phyloP scores from a whole-genome alignment of 305 asterid genomes.

The Solanum aculeatissimum region DNA sequence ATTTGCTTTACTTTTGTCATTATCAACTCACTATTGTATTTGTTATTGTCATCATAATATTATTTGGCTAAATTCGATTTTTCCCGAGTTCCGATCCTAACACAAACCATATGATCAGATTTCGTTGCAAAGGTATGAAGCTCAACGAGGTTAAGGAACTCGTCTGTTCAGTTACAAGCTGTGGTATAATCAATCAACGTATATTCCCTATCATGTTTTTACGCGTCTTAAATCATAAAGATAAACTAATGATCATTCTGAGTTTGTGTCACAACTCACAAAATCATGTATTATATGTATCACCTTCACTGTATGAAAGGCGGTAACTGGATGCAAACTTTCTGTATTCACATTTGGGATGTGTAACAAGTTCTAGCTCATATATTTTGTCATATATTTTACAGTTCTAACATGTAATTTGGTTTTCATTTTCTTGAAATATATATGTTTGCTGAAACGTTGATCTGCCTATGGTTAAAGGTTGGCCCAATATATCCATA shows the following conservation, averaged over 20 bases:
- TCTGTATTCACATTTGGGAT: neutral
- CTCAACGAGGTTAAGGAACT: neutral
- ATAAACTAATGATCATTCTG: neutral
- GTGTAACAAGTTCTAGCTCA: neutral
- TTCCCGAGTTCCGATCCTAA: too few relatives aligned
- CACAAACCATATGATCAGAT: neutral
- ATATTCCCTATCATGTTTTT: neutral
- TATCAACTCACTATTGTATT: too few relatives aligned
- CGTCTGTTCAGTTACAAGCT: neutral
- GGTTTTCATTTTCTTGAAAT: neutral
- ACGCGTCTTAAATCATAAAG: neutral
- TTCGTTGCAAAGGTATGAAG: neutral
- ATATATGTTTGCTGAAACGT: neutral
- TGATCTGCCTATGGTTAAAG: neutral
- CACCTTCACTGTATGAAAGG: neutral
- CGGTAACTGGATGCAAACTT: neutral
- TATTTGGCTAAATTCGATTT: too few relatives aligned
- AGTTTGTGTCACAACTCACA: neutral
- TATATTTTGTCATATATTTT: neutral
- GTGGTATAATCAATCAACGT: neutral
- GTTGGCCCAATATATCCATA: too few relatives aligned
- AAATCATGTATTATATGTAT: neutral
- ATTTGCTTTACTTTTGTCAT: too few relatives aligned
- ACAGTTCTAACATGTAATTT: neutral
- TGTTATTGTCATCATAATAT: too few relatives aligned